These are phyloP conservation scores for Coniella lustricola DNA, from an alignment of 2,329 filamentous ascomycete species.

Conservation along the genomic window DNA sequence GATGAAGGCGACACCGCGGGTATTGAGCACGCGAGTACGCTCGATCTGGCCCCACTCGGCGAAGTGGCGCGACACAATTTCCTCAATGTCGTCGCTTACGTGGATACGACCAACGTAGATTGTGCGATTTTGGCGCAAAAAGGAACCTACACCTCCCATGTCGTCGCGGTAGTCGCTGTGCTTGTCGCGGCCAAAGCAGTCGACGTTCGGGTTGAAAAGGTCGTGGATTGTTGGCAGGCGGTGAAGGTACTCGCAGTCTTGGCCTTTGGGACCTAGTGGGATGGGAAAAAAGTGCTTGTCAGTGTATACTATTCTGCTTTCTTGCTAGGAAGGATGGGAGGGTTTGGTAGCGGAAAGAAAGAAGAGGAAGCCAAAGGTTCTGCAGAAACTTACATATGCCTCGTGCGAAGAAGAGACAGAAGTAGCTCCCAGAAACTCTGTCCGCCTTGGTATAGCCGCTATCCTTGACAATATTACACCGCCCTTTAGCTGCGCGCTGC, in stretches of 20 bases:
- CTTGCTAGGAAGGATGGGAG: conserved; percentile 26
- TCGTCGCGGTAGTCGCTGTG: conserved; percentile 90
- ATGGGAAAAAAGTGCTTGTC: background rate
- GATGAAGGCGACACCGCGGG: conserved; percentile 85
- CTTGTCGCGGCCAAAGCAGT: conserved; percentile 93
- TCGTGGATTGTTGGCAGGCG: conserved; percentile 81
- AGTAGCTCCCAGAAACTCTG: conserved; percentile 71
- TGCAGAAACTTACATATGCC: conserved; percentile 53
- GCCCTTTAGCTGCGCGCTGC: conserved; percentile 72
- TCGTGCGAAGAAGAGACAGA: conserved; percentile 88
- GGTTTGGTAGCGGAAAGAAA: conserved; percentile 43
- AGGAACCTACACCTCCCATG: conserved; percentile 94
- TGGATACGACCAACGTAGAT: conserved; percentile 92
- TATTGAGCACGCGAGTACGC: conserved; percentile 78
- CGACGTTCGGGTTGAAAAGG: conserved; percentile 86
- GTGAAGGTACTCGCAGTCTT: conserved; percentile 92
- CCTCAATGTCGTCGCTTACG: conserved; percentile 93
- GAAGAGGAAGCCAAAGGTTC: conserved; percentile 38
- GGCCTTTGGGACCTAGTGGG: conserved; percentile 60
- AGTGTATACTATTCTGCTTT: background rate
- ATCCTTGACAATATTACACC: conserved; percentile 80
- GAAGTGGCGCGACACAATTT: conserved; percentile 90
- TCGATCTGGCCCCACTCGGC: conserved; percentile 95
- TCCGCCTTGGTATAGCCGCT: conserved; percentile 74
- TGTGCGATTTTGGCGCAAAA: conserved; percentile 89